These are phyloP conservation scores for Paecilomyces fulvus DNA, from an alignment of 2,329 filamentous ascomycete genomes.

Conservation along the genomic window DNA sequence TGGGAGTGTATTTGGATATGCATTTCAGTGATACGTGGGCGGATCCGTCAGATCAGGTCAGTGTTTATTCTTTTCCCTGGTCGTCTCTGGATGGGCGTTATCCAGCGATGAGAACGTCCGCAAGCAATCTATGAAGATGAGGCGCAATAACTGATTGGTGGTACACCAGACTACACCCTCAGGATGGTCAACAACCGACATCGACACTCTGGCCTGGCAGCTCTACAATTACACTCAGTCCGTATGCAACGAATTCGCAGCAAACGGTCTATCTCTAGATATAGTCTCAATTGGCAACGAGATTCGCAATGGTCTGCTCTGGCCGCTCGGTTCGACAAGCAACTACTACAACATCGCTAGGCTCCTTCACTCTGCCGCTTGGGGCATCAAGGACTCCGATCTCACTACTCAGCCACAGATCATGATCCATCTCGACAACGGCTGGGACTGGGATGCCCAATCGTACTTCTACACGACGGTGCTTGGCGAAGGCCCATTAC, in stretches of 20 bases:
- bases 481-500: conserved; percentile 44
- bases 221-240: conserved; percentile 62
- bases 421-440: conserved; percentile 67
- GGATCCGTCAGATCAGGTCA: conserved; percentile 54
- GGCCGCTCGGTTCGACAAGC: conserved; percentile 51
- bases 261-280: conserved; percentile 45
- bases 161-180: conserved; percentile 43
- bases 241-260: conserved; percentile 53
- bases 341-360: conserved; percentile 53
- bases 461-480: conserved; percentile 57
- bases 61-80: conserved; percentile 1
- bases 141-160: conserved; percentile 1
- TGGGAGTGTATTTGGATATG: conserved; percentile 55
- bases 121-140: not conserved
- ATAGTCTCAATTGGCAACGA: conserved; percentile 69
- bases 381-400: conserved; percentile 56
- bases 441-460: conserved; percentile 62
- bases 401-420: conserved; percentile 54
- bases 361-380: conserved; percentile 56
- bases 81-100: too few relatives aligned
- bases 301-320: conserved; percentile 59
- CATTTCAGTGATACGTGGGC: conserved; percentile 66
- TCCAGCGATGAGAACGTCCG: too few relatives aligned
- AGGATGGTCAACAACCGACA: conserved; percentile 52
- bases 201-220: conserved; percentile 51